Evolutionary conservation across 2,329 filamentous ascomycete genomes (phyloP).

Genomic region (Calonectria multiphialidica): DNA sequence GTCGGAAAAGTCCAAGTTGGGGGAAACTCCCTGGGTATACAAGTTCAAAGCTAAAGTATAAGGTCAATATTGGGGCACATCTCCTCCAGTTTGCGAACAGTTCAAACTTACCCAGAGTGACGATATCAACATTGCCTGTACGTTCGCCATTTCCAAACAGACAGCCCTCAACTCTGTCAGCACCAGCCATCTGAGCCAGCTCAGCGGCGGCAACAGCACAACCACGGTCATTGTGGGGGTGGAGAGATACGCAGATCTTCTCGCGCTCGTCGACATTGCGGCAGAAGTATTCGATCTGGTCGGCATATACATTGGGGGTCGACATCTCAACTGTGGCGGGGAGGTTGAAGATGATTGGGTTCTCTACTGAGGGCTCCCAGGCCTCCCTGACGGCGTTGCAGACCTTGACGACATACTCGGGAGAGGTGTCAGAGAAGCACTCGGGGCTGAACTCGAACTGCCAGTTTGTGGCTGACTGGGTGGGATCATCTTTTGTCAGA

Average conservation of each 20-base stretch:
- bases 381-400: conserved; percentile 95
- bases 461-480: conserved; percentile 73
- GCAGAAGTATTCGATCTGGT: conserved; percentile 97
- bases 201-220: conserved; percentile 92
- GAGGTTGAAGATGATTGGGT: conserved; percentile 95
- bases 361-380: conserved; percentile 85
- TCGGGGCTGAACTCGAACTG: conserved; percentile 88
- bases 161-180: conserved; percentile 93
- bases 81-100: not conserved
- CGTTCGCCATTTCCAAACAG: conserved; percentile 93
- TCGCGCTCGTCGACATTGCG: conserved; percentile 85
- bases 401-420: conserved; percentile 84
- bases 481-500: conserved; percentile 85
- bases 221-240: conserved; percentile 95
- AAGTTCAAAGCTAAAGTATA: conserved; percentile 78
- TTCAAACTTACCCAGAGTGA: conserved; percentile 70
- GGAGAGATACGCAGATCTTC: conserved; percentile 89
- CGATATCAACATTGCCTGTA: conserved; percentile 95
- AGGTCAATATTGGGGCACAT: not conserved
- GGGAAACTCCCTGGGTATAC: conserved; percentile 91
- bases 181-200: conserved; percentile 97
- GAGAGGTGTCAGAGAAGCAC: conserved; percentile 89
- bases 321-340: conserved; percentile 96
- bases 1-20: conserved; percentile 91
- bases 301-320: conserved; percentile 95